Conservation (phyloP, 2,329 filamentous ascomycete genomes). For the Passalora sequoiae region DNA sequence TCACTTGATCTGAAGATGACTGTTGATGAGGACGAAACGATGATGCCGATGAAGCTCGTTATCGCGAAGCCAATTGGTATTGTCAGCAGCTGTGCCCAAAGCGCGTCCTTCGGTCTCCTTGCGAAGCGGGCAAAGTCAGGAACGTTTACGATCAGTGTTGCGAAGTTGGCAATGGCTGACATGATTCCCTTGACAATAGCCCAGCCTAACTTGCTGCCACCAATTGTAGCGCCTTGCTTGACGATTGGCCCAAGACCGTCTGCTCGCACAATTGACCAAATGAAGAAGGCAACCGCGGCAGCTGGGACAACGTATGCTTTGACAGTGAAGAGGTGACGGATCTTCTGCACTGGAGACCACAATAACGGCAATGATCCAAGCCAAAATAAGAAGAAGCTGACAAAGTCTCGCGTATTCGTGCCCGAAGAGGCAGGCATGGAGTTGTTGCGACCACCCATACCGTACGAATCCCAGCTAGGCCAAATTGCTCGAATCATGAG, state of each 20-base stretch:
- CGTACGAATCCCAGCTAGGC: slow-evolving; percentile 49
- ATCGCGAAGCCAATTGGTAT: slow-evolving; percentile 50
- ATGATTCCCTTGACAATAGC: slow-evolving; percentile 79
- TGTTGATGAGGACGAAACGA: slow-evolving; percentile 46
- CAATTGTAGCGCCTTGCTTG: slow-evolving; percentile 56
- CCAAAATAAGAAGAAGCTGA: slow-evolving; percentile 87
- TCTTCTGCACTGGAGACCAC: slow-evolving; percentile 83
- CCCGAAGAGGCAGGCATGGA: slow-evolving; percentile 60
- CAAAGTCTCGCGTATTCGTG: slow-evolving; percentile 68
- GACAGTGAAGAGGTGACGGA: slow-evolving; percentile 87
- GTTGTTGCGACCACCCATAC: slow-evolving; percentile 52
- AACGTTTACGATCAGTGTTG: slow-evolving; percentile 63
- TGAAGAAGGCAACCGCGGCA: slow-evolving; percentile 79
- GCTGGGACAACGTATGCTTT: slow-evolving; percentile 80
- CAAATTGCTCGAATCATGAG: slow-evolving; percentile 85
- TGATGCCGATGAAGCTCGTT: slow-evolving; percentile 65
- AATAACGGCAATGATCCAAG: slow-evolving; percentile 72
- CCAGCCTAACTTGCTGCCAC: slow-evolving; percentile 71
- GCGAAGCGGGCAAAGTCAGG: slow-evolving; percentile 79
- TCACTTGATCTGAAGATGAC: slow-evolving; percentile 40
- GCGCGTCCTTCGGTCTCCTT: slow-evolving; percentile 64
- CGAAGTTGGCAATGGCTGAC: slow-evolving; percentile 85
- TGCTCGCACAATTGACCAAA: slow-evolving; percentile 78
- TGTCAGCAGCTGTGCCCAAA: slow-evolving; percentile 69
- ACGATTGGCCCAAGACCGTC: slow-evolving; percentile 80